Percentiles rank a stretch among this genome's conserved stretches.
Evolutionary conservation across 1,284 basidiomycete species (phyloP).

Genomic region (Sanghuangporus sanghuang): DNA sequence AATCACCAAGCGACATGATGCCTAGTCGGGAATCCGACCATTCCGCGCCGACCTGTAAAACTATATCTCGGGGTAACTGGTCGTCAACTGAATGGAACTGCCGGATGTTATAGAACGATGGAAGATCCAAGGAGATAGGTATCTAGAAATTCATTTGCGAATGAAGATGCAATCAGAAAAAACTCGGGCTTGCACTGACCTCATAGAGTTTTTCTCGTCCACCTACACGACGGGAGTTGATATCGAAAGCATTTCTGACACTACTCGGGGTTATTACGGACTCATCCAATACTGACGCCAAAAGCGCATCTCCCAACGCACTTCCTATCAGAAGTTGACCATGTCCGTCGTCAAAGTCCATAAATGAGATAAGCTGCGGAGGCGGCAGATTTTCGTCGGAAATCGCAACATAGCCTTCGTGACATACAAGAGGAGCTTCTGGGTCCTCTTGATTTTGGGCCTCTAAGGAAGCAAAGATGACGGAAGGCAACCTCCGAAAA

Average conservation of each 20-base stretch:
- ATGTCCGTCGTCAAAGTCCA: slow-evolving; percentile 9
- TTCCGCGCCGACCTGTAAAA: neutral
- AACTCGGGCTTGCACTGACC: neutral
- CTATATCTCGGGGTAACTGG: neutral
- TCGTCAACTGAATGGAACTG: neutral
- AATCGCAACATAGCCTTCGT: neutral
- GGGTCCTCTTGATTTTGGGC: neutral
- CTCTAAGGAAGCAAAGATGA: neutral
- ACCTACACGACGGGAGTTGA: neutral
- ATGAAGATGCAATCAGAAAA: neutral
- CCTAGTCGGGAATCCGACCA: neutral
- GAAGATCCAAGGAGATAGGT: neutral
- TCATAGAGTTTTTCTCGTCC: no score
- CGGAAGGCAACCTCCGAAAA: neutral
- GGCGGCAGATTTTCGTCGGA: neutral
- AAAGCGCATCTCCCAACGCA: neutral
- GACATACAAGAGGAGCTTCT: neutral
- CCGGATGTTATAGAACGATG: neutral
- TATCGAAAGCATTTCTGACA: neutral
- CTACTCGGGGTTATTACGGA: neutral
- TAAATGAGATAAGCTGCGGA: neutral
- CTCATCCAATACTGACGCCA: neutral
- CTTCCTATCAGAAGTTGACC: slow-evolving; percentile 3
- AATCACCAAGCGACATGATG: neutral
- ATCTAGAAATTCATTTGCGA: neutral